A percentile compares a stretch with the other conserved stretches of the same genome.
phyloP scores from a whole-genome alignment of 2,329 filamentous ascomycete species.

The Bisporella sp. region DNA sequence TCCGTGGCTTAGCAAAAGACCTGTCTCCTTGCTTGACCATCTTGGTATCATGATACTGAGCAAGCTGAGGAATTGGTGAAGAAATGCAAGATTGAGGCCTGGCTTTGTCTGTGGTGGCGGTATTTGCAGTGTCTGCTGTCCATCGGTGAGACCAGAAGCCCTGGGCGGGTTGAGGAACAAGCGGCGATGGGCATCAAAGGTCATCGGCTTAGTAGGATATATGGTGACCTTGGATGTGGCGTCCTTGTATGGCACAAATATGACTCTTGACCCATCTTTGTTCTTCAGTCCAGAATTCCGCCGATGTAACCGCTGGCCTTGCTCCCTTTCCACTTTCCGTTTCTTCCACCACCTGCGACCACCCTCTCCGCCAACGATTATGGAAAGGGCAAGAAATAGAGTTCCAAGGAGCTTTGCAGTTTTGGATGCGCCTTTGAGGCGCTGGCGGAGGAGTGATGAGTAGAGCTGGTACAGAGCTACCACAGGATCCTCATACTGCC shows the following conservation, averaged over 20 bases:
- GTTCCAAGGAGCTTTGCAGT: slow-evolving; percentile 70
- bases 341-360: slow-evolving; percentile 71
- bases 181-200: slow-evolving; percentile 91
- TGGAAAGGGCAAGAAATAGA: slow-evolving; percentile 66
- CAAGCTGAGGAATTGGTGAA: slow-evolving; percentile 93
- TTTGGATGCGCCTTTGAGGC: slow-evolving; percentile 58
- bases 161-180: slow-evolving; percentile 88
- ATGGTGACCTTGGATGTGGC: slow-evolving; percentile 88
- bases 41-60: slow-evolving; percentile 97
- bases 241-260: slow-evolving; percentile 89
- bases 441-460: slow-evolving; percentile 42
- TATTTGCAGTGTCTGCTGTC: slow-evolving; percentile 53
- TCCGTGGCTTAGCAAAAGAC: slow-evolving; percentile 79
- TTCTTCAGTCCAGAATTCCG: slow-evolving; percentile 89
- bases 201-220: slow-evolving; percentile 80
- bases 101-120: slow-evolving; percentile 89
- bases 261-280: slow-evolving; percentile 90
- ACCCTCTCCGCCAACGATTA: slow-evolving; percentile 73
- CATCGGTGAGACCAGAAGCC: slow-evolving; percentile 69
- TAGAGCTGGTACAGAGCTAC: slow-evolving; percentile 57
- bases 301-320: slow-evolving; percentile 73
- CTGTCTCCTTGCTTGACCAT: slow-evolving; percentile 93
- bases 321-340: slow-evolving; percentile 69
- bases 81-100: slow-evolving; percentile 87
- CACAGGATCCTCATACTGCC: slow-evolving; percentile 60